Conservation (phyloP, 1,284 basidiomycete genomes). For the Ustilago curta region DNA sequence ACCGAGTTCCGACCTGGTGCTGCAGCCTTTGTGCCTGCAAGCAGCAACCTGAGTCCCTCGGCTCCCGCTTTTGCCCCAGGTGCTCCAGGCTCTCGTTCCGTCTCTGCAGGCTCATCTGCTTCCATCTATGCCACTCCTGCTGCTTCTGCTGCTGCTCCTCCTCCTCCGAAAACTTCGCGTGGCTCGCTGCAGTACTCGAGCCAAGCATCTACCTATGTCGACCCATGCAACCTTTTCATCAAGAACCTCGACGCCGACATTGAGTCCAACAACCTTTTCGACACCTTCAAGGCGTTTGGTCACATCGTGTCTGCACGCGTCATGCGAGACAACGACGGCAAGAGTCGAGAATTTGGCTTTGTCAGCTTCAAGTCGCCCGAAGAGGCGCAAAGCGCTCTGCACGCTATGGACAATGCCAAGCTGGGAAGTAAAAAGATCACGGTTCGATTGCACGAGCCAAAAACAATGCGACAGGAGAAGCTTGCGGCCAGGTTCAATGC, state of each 20-base stretch:
- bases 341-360: conserved; percentile 93
- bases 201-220: conserved; percentile 58
- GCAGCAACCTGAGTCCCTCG: conserved; percentile 40
- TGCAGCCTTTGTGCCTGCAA: conserved; percentile 51
- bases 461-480: conserved; percentile 86
- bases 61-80: conserved; percentile 54
- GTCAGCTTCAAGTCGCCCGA: conserved; percentile 76
- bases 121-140: conserved; percentile 50
- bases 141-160: conserved; percentile 2
- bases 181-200: conserved; percentile 54
- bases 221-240: conserved; percentile 66
- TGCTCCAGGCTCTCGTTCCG: conserved; percentile 27
- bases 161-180: conserved; percentile 16
- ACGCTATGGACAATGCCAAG: conserved; percentile 74
- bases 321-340: conserved; percentile 86
- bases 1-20: conserved; percentile 55
- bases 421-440: conserved; percentile 78
- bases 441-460: conserved; percentile 88
- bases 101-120: conserved; percentile 46
- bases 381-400: conserved; percentile 78
- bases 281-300: conserved; percentile 60
- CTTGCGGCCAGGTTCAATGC: conserved; percentile 78
- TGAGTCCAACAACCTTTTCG: conserved; percentile 53
- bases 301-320: conserved; percentile 80
- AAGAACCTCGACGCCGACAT: conserved; percentile 60